Base-by-base conservation (phyloP, 2,329 filamentous ascomycete species). In the Botrytis sinoallii region DNA sequence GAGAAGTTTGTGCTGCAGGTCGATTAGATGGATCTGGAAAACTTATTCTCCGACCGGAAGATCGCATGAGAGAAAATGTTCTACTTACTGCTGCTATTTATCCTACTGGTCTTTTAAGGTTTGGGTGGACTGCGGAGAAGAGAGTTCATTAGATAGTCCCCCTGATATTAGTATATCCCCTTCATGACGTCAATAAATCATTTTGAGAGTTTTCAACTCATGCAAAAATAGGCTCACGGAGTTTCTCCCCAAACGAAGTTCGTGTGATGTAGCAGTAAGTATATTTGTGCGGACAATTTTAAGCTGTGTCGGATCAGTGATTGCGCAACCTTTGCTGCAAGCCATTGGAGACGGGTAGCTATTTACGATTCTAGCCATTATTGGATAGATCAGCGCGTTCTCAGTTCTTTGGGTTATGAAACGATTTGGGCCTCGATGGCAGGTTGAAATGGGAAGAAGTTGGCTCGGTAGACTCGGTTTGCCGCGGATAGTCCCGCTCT, bases 221-320 rank as follows among this genome's bases (percentile, higher is more conserved):
- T 48, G 3, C n/a, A 25, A 25, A 22, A 25, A 55, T 18, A 71
- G 70, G 48, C 84, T 96, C 77, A 95, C 93, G 0, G 93, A 96
- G 80, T 94, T 95, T 79, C 91, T 95, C 86, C 92, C 92, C 22
- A 86, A 88, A 60, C 86, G 87, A 75, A 91, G 90, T 68, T 92
- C 90, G 6, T 88, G 88, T 18, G 93, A 92, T 1, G 92, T 95
- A 4, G 93, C 93, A 0, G 85, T 95, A 61, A 95, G 95, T 82
- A 95, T 95, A 80, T 93, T 95, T 79, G 85, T 93, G 70, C 85
- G 93, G 66, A 96, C 95, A 78, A 93, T 94, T 57, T 90, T 94
- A 78, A 90, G 88, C 68, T 94, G 91, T 75, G 86, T 93, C 1
- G 93, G 92, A 16, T 87, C 88, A 61, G 82, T 95, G 46, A 88